Percentiles rank a stretch among this genome's conserved stretches.
phyloP scores from a whole-genome alignment of 2,329 filamentous ascomycete genomes.

The Pseudophaeomoniella oleicola region DNA sequence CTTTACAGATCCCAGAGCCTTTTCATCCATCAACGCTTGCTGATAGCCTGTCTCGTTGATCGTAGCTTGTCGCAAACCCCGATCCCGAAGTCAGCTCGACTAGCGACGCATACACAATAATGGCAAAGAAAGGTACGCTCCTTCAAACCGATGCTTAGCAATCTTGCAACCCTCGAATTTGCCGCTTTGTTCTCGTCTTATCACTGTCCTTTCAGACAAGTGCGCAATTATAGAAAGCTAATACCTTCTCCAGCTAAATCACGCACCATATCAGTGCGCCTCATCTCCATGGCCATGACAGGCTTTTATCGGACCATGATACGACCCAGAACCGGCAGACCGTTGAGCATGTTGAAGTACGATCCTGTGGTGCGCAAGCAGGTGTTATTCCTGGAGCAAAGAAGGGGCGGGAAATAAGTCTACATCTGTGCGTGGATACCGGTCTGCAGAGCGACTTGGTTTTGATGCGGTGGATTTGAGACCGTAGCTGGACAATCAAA shows the following conservation, averaged over 20 bases:
- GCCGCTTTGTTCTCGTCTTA: conserved; percentile 4
- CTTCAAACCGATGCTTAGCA: not conserved
- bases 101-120: conserved; percentile 14
- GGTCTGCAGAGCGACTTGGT: no score
- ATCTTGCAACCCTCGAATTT: conserved; percentile 4
- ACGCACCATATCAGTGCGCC: conserved; percentile 80
- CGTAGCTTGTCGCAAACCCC: no score
- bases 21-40: no score
- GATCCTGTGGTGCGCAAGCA: conserved; percentile 94
- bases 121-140: conserved; percentile 30
- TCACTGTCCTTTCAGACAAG: no score
- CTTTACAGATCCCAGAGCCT: no score
- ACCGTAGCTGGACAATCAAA: no score
- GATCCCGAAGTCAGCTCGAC: no score
- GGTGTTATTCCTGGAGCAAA: conserved; percentile 89
- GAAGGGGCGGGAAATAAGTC: conserved; percentile 46
- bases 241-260: conserved; percentile 53
- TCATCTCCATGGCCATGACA: conserved; percentile 97
- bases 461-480: no score
- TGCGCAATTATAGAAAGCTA: conserved; percentile 6
- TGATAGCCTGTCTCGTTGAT: no score
- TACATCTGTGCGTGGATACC: no score
- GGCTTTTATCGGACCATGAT: conserved; percentile 91
- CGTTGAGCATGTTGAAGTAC: conserved; percentile 97
- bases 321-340: conserved; percentile 63